Evolutionary conservation across 164 flowering plant genomes (phyloP), one percentile per base, ranked within the genome.

Genomic region (Stephania japonica): DNA sequence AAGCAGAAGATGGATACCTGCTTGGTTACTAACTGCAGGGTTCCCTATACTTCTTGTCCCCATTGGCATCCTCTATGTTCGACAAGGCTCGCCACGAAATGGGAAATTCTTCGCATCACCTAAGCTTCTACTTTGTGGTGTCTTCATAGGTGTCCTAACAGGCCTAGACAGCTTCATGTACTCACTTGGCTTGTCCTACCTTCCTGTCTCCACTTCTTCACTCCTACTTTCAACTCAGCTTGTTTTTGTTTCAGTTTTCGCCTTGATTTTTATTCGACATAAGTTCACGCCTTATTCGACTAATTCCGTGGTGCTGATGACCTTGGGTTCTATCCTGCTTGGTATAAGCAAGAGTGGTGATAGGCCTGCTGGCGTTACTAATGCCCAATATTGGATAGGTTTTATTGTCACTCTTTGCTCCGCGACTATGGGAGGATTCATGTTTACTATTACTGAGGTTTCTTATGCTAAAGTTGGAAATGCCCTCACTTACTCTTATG

Each of bases 81-180:
- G 70, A 9, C 47, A 43, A 43, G 10, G 12, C 12, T 21, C 38
- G 4, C 21, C 21, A 9, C 59, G 53, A 1, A 43, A 43, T 7
- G 5, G 13, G n/a, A 42, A 63, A 3, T 72, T 74, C 70, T 43
- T 72, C 23, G 66, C 78, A 1, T 69, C 69, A 4, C 77, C 73
- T 6, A 71, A 63, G 67, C 75, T 74, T 23, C 19, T 71, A 56
- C 9, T 68, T 0, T 59, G 44, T 13, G 68, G 77, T 9, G 74
- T 68, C 1, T 42, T 32, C 38, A 67, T 78, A 7, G 80, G 80
- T 53, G 42, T 78, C 47, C 13, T 78, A 53, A 32, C 68, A 8
- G 80, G 80, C 6, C 72, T 74, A 0, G 77, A 74, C 64, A 75
- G 71, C 71, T 78, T 70, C 68, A 53, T 78, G 80, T 78, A 74